These are phyloP conservation scores for Penicillium diatomitis DNA, from an alignment of 495 filamentous ascomycete species.

Conservation along the genomic window DNA sequence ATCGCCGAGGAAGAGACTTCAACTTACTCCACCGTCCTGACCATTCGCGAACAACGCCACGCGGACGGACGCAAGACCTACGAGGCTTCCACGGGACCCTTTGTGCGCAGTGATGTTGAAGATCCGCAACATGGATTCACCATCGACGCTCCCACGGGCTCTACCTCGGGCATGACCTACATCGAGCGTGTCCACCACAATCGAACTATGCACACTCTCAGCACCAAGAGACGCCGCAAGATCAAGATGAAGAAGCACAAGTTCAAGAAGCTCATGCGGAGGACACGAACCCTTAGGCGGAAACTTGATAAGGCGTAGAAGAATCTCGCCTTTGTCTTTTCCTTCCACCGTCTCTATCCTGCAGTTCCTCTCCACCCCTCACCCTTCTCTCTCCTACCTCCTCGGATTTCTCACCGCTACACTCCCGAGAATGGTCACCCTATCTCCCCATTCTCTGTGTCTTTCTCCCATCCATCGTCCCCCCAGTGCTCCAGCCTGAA, in stretches of 20 bases:
- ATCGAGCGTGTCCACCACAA: constrained; percentile 33
- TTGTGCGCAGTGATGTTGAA: constrained; percentile 31
- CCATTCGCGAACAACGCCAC: constrained; percentile 68
- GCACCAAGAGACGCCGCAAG: constrained; percentile 78
- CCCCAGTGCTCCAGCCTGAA: neutral
- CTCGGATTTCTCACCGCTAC: too few relatives aligned
- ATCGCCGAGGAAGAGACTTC: constrained; percentile 30
- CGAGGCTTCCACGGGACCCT: constrained; percentile 37
- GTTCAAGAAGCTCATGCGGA: constrained; percentile 96
- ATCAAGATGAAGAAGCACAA: constrained; percentile 99
- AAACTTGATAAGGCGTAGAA: constrained; percentile 60
- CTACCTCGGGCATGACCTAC: constrained; percentile 26
- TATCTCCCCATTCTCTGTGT: too few relatives aligned
- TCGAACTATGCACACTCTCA: constrained; percentile 53
- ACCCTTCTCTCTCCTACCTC: too few relatives aligned
- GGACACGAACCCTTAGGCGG: constrained; percentile 80
- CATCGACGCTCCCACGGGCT: constrained; percentile 25
- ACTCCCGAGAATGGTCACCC: too few relatives aligned
- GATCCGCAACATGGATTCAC: constrained; percentile 22
- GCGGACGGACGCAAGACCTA: constrained; percentile 59
- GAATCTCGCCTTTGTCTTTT: neutral
- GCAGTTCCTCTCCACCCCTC: neutral
- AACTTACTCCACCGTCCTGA: constrained; percentile 70
- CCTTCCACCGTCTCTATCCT: constrained; percentile 5
- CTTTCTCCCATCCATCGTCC: too few relatives aligned